Evolutionary conservation across 2,329 filamentous ascomycete genomes (phyloP), one percentile per base, ranked within the genome.

Genomic region (Ascochyta lentis): DNA sequence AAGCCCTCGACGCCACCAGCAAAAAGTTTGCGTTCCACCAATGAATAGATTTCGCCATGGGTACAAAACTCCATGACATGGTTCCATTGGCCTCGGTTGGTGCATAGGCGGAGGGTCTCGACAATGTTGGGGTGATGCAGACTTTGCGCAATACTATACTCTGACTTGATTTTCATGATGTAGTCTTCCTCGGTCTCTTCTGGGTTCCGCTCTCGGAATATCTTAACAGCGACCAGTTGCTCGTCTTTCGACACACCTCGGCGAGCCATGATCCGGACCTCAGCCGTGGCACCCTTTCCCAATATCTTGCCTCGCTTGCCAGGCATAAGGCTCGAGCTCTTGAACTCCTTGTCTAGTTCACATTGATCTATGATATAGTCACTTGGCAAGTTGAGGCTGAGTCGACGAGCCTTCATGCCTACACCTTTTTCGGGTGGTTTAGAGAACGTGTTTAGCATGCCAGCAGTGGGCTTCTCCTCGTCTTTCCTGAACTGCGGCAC

Each of bases 11-110:
- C 53, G 3, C 66, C 67, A 31, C 84, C 84, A 72, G 88, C 71
- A 49, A 78, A 78, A n/a, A 77, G 60, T 37, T 74, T 75, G 22
- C 72, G 89, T 61, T 88, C 84, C 35, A 96, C 88, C 12, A 96
- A 79, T 59, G 83, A 82, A 73, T 89, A 94, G 6, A 96, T 79
- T 69, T 96, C 92, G 41, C 92, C 92, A 64, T 91, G 86, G 3
- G 86, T 83, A 78, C 92, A 96, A 73, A 90, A 96, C 72, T 96
- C 91, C 92, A 96, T 96, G 52, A 96, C 91, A 72, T 96, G 91
- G 72, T 92, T 93, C 89, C 90, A 96, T 35, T 89, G 86, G 29
- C 85, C 86, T 64, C 87, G 84, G 64, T 92, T 84, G 13, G 84
- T 76, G 78, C 91, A 95, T 6, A 96, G 81, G 27, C 88, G 86